Base-by-base conservation (phyloP, 2,329 filamentous ascomycete genomes). In the Trichoderma pleuroti region DNA sequence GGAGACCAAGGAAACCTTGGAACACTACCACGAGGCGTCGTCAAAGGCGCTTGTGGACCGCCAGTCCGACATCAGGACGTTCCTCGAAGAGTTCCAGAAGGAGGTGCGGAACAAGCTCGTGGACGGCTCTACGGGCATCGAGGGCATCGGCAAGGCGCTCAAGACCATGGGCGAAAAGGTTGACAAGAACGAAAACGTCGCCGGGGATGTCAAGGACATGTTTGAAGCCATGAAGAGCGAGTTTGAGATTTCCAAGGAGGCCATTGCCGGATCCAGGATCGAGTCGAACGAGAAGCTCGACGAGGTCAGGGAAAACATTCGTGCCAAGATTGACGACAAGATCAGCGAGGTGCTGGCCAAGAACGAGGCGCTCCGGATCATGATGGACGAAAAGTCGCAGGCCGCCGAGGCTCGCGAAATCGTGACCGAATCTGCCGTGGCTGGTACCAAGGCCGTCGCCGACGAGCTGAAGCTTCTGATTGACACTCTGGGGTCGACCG, bases 381-480 rank as follows among this genome's bases (percentile, higher is more conserved):
- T 89, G 9, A 86, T 93, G 34, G 92, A 97, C 57, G 91, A 92
- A 61, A 92, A 92, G 75, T 87, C 90, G 62, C 90, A 90, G 74
- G 87, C 91, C 39, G 88, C 90, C 68, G 93, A 95, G 75, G 90
- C 92, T 73, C 91, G 92, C 71, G 90, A 93, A 36, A 82, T 87
- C 39, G 88, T 92, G 73, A 90, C 94, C 73, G 88, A 94, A 71
- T 90, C 92, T 69, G 89, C 93, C 5, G 84, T 97, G 9, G 85
- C 90, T 18, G 88, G 86, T 72, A 95, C 92, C 30, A 97, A 94
- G 81, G 86, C 88, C 5, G 88, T 97, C 67, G 90, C 93, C 0
- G 94, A 98, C 72, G 96, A 98, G 75, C 88, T 98, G 71, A 95
- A 93, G 80, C 83, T 93, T 10, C 88, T 97, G 1, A 91, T 97